A percentile compares a stretch with the other conserved stretches of the same genome.
Evolutionary conservation across 305 asterid genomes (phyloP).

Genomic region (Fraxinus xanthoxyloides): DNA sequence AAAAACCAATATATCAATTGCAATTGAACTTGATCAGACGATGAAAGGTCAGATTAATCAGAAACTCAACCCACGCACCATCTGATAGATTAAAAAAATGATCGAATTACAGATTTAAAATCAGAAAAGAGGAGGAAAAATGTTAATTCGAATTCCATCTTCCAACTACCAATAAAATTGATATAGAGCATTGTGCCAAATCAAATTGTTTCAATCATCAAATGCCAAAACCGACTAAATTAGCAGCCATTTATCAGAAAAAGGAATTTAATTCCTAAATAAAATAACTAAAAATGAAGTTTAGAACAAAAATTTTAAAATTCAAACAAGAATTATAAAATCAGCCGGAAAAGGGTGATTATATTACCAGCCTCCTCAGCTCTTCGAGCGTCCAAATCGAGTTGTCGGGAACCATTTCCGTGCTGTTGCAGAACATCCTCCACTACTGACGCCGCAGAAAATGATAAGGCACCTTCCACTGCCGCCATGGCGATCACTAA

Average conservation of each 20-base stretch:
- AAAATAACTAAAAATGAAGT: not conserved
- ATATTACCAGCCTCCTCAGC: conserved; percentile 86
- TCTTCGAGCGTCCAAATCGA: conserved; percentile 87
- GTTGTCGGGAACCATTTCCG: conserved; percentile 59
- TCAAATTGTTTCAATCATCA: not conserved
- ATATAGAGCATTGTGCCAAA: not conserved
- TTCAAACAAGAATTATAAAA: not conserved
- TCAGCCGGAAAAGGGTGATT: not conserved
- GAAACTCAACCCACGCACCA: not conserved
- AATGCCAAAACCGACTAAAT: not conserved
- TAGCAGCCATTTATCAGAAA: not conserved
- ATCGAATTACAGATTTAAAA: not conserved
- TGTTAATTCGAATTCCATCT: not conserved
- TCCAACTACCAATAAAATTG: not conserved
- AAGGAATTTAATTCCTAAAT: not conserved
- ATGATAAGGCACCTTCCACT: conserved; percentile 46
- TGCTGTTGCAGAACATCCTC: conserved; percentile 97
- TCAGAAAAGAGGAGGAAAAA: not conserved
- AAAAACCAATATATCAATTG: not conserved
- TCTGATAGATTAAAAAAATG: not conserved
- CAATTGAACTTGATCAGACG: not conserved
- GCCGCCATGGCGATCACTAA: conserved; percentile 29
- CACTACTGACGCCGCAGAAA: conserved; percentile 76
- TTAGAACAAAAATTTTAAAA: not conserved
- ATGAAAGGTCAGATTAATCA: not conserved